phyloP scores from a whole-genome alignment of 1,139 yeast species.

The Yamadazyma taylorii region DNA sequence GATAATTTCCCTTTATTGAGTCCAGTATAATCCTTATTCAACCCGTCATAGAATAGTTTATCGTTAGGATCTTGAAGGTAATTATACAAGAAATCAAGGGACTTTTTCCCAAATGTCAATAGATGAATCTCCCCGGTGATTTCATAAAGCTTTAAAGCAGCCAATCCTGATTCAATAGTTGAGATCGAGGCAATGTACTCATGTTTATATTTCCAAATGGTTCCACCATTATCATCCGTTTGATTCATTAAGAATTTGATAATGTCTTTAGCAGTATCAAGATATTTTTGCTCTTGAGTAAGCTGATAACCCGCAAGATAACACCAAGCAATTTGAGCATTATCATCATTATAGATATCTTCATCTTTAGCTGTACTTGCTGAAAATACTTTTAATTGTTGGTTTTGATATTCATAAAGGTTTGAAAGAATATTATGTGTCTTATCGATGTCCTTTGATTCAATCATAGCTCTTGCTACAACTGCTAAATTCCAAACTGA shows the following conservation, averaged over 20 bases:
- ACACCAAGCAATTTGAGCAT: constrained; percentile 35
- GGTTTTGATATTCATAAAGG: constrained; percentile 16
- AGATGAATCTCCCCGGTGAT: constrained; percentile 18
- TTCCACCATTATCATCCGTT: constrained; percentile 30
- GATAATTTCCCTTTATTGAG: constrained; percentile 33
- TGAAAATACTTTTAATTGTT: constrained; percentile 23
- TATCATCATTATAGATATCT: constrained; percentile 36
- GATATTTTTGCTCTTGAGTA: constrained; percentile 16
- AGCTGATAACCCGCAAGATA: constrained; percentile 25
- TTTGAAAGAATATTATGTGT: constrained; percentile 10
- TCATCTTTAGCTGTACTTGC: constrained; percentile 25
- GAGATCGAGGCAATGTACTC: constrained; percentile 35
- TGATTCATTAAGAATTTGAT: constrained; percentile 16
- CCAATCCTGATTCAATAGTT: constrained; percentile 34
- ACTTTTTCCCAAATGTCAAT: constrained; percentile 23
- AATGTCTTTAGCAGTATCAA: constrained; percentile 18
- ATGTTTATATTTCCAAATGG: constrained; percentile 25
- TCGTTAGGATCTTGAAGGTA: constrained; percentile 30
- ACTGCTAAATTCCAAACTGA: constrained; percentile 29
- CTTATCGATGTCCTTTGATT: constrained; percentile 11
- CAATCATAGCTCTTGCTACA: constrained; percentile 19
- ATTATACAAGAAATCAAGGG: constrained; percentile 26
- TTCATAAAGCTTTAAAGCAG: constrained; percentile 28
- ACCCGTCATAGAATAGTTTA: constrained; percentile 33
- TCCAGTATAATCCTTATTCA: constrained; percentile 16